Percentiles rank a stretch among this genome's conserved stretches.
phyloP scores from a whole-genome alignment of 192 early-diverging fungal species.

The Podila minutissima region DNA sequence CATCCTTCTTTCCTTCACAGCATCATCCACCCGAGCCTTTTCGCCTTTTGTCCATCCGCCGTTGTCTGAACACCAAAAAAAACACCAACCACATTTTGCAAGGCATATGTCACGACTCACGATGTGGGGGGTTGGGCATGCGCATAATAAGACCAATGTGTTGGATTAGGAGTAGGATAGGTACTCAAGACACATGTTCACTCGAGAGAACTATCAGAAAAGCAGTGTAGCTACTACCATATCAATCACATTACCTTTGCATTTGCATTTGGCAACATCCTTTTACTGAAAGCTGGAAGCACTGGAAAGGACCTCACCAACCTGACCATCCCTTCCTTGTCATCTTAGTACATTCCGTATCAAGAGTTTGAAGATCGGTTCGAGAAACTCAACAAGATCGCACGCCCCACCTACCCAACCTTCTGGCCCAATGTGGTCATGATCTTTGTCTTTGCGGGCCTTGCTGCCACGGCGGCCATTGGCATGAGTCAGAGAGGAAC shows the following conservation, averaged over 20 bases:
- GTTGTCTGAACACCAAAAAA: not conserved
- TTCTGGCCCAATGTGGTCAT: conserved; percentile 23
- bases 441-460: conserved; percentile 6
- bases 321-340: not conserved
- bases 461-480: conserved; percentile 13
- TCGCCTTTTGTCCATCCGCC: not conserved
- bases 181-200: no score
- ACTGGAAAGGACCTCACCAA: no score
- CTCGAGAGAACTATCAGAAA: no score
- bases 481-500: conserved; percentile 14
- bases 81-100: no score
- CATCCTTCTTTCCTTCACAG: not conserved
- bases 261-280: not conserved
- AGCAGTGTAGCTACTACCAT: no score
- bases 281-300: not conserved
- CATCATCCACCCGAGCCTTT: not conserved
- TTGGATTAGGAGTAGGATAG: no score
- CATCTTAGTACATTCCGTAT: conserved; percentile 34
- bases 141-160: not conserved
- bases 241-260: no score
- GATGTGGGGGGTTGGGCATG: not conserved
- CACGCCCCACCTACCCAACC: conserved; percentile 21
- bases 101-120: not conserved
- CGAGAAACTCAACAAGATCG: conserved; percentile 31
- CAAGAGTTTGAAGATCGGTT: conserved; percentile 37